Base-by-base conservation (phyloP, 495 filamentous ascomycete genomes). In the Polyplosphaeria fusca region DNA sequence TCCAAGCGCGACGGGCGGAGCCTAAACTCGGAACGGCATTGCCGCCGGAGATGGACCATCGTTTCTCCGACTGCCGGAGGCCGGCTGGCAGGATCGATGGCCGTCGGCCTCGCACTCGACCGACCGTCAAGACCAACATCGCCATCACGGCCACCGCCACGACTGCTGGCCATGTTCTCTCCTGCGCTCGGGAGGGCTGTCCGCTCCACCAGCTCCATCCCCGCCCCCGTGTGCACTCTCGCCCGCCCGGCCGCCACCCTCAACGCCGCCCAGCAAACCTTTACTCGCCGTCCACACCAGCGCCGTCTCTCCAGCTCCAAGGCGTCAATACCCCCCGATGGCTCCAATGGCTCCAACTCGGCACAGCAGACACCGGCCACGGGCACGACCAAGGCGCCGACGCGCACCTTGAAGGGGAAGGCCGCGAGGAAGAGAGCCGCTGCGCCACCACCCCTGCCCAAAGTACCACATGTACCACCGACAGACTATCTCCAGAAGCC, bases 401-500 rank as follows among this genome's bases (percentile, higher is more conserved):
- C 40, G 56, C 44, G 65, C 67, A 53, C 76, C 42, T 20, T 32
- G 19, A 56, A 51, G 5, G 62, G 57, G 1, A 54, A 57, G 60
- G 38, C 52, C 4, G 62, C 56, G 24, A 53, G 47, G 53, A 60
- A 61, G 58, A 75, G 39, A 71, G 72, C 25, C 76, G 74, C 61
- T 56, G 63, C 51, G 52, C 42, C 26, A 52, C 67, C 72, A 16
- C 73, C 78, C 59, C 74, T 78, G 39, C n/a, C n/a, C n/a, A 82
- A 81, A 55, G 79, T 91, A 26, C 89, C 88, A 24, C 89, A 86
- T 68, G 89, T 95, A 30, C 89, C 89, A 43, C 88, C 85, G 59
- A 95, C 89, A 38, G 83, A 87, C 64, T 82, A 91, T 72, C 76
- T 90, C 45, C 79, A 85, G 60, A 78, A 86, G 43, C 79, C 86